These are phyloP conservation scores for Phytophthora syringae DNA, from an alignment of 352 stramenopile genomes.

Conservation along the genomic window DNA sequence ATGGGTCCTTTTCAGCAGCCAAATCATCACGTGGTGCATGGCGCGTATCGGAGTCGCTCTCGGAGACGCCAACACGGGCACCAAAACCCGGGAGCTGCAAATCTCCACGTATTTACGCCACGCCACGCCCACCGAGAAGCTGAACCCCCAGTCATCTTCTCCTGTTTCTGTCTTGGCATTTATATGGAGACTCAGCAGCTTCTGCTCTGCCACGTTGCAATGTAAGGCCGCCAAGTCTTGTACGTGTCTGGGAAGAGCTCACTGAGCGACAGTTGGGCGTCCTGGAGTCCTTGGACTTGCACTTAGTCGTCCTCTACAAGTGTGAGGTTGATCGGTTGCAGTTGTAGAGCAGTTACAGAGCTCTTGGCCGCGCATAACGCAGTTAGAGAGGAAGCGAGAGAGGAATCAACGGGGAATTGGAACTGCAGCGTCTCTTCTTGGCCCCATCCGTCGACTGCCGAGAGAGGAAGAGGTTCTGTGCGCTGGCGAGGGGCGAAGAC, in stretches of 20 bases:
- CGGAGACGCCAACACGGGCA: conserved; percentile 15
- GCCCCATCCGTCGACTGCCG: background rate
- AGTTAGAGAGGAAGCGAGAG: conserved; percentile 6
- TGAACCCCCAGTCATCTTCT: conserved; percentile 18
- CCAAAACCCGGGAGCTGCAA: conserved; percentile 6
- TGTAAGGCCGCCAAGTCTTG: conserved; percentile 15
- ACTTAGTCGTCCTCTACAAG: conserved; percentile 18
- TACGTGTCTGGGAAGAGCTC: conserved; percentile 37
- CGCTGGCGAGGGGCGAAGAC: background rate
- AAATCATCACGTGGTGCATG: conserved; percentile 67
- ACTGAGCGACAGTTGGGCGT: conserved; percentile 8
- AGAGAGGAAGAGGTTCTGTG: conserved; percentile 16
- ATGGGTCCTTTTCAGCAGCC: conserved; percentile 46
- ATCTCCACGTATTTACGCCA: conserved; percentile 41
- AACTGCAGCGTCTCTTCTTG: conserved; percentile 9
- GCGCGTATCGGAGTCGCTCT: conserved; percentile 10
- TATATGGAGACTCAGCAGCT: conserved; percentile 51
- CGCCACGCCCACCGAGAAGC: conserved; percentile 41
- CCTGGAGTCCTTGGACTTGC: conserved; percentile 1
- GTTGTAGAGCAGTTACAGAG: background rate
- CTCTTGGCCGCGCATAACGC: background rate
- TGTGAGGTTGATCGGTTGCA: conserved; percentile 11
- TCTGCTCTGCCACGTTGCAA: conserved; percentile 30
- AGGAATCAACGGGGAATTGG: conserved; percentile 17
- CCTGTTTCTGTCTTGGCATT: conserved; percentile 11